Evolutionary conservation across 495 filamentous ascomycete genomes (phyloP), one percentile per base, ranked within the genome.

Genomic region (Symbiotaphrina buchneri): DNA sequence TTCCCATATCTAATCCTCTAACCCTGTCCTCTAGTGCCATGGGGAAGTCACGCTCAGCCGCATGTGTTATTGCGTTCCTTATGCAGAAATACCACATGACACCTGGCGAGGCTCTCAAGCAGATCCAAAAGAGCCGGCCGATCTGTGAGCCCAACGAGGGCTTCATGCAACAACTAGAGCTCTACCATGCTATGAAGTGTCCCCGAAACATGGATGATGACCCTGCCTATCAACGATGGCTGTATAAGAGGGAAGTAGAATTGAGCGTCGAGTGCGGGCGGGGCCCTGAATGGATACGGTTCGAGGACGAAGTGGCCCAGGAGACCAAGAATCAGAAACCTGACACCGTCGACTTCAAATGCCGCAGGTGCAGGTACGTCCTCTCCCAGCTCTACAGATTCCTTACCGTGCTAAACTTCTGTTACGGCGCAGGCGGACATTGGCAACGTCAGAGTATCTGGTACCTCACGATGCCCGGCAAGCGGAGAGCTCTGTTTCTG

Each of bases 41-140:
- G 81, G 87, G 87, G 20, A 85, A 84, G 53, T 92, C 82, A 31
- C 78, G 87, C 30, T 94, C 84, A 15, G 73, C 82, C 38, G 70
- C 82, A 27, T 60, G 82, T 39, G 61, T 82, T 37, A 62, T 87
- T 32, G 83, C 90, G 43, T 93, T 81, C 52, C 56, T 95, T 31
- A 73, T 93, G 44, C 69, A 74, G 54, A 62, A 61, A 37, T 43
- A 40, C 36, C 41, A 51, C 32, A 56, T 72, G 34, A 65, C 58
- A 25, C 67, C 68, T 17, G 41, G 55, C 22, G 57, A 68, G 30
- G 72, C 77, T 5, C 53, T 84, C 27, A 47, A 49, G 20, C 47
- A 68, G 22, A 55, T 97, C 33, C 61, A 64, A 18, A 44, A 71
- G 45, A 55, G 53, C 28, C 72, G 85, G 1, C 63, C 70, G 4